phyloP scores from a whole-genome alignment of 495 filamentous ascomycete genomes.

The Lasiosphaeris hirsuta region DNA sequence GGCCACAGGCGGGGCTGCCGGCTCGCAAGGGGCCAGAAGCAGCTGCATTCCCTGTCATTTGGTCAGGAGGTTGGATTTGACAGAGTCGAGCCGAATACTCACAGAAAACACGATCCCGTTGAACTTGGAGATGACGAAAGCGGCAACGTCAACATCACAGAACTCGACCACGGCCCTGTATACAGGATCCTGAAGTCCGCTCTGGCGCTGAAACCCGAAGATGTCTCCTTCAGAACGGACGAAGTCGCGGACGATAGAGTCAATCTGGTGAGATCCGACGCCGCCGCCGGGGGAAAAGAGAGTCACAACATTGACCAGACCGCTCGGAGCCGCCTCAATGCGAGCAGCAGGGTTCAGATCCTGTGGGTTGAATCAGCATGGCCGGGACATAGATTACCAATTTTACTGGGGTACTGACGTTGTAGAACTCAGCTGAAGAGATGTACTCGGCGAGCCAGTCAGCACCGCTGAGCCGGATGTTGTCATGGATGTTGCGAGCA shows the following conservation, averaged over 20 bases:
- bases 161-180: conserved; percentile 53
- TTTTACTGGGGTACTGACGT: conserved; percentile 19
- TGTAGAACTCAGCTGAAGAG: conserved; percentile 39
- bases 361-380: conserved; percentile 15
- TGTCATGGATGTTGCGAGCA: conserved; percentile 46
- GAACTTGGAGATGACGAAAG: conserved; percentile 34
- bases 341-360: conserved; percentile 23
- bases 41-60: conserved; percentile 20
- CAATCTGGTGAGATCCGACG: conserved; percentile 29
- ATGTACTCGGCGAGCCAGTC: conserved; percentile 53
- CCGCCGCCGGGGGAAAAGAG: conserved; percentile 24
- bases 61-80: background rate
- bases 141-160: conserved; percentile 43
- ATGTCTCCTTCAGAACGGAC: conserved; percentile 50
- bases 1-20: background rate
- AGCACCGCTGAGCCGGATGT: conserved; percentile 39
- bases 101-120: conserved; percentile 50
- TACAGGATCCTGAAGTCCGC: conserved; percentile 30
- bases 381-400: background rate
- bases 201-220: conserved; percentile 44
- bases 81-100: conserved; percentile 23
- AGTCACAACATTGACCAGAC: conserved; percentile 48
- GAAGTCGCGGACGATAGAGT: conserved; percentile 45
- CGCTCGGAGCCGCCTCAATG: conserved; percentile 42
- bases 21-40: conserved; percentile 13